phyloP scores from a whole-genome alignment of 78 protist species.

The Dictyostelium discoideum region dicty_2.7 NC_007088.5:2109001-2109500 shows the following conservation, averaged over 20 bases:
- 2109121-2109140: constrained; percentile 95
- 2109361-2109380: not conserved
- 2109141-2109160: constrained; percentile 90
- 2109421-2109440: not conserved
- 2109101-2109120: constrained; percentile 96
- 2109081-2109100: constrained; percentile 67
- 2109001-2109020: not conserved
- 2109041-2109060: not conserved
- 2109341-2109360: constrained; percentile 18
- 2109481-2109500: not conserved
- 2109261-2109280: constrained; percentile 84
- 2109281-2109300: constrained; percentile 94
- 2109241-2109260: constrained; percentile 25
- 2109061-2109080: constrained; percentile 41
- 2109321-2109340: constrained; percentile 51
- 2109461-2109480: not conserved
- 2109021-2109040: not conserved
- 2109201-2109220: constrained; percentile 62
- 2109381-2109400: not conserved
- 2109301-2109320: constrained; percentile 68
- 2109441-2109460: not conserved
- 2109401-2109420: not conserved
- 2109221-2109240: constrained; percentile 56
- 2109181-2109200: constrained; percentile 86
- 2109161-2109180: constrained; percentile 78